Evolutionary conservation across 176 grass and related monocot species (phyloP).

Genomic region (Rhynchospora tenuis): DNA sequence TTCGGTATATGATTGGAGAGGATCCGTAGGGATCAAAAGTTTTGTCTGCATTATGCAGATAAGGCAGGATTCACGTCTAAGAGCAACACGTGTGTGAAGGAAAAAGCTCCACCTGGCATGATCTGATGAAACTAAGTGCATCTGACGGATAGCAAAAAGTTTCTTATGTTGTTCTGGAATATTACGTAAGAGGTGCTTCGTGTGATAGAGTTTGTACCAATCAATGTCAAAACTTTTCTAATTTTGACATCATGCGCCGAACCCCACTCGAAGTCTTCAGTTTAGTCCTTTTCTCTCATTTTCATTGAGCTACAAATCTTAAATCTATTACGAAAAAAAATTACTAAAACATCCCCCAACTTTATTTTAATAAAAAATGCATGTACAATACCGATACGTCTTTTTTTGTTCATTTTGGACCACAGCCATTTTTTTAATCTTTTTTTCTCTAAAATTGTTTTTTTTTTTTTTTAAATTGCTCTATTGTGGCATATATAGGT

Average conservation of each 20-base stretch:
- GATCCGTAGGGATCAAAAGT: background rate
- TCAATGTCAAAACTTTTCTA: background rate
- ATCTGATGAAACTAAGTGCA: background rate
- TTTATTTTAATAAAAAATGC: too few relatives aligned
- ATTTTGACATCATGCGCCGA: background rate
- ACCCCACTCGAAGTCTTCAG: too few relatives aligned
- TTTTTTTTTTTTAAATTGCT: too few relatives aligned
- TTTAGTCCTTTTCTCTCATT: too few relatives aligned
- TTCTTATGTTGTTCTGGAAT: background rate
- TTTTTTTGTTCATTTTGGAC: too few relatives aligned
- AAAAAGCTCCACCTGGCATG: background rate
- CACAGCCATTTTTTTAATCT: too few relatives aligned
- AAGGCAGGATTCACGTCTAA: background rate
- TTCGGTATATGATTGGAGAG: background rate
- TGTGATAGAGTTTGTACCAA: background rate
- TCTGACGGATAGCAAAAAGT: background rate
- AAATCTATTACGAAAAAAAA: too few relatives aligned
- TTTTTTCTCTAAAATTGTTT: too few relatives aligned
- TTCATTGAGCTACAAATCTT: too few relatives aligned
- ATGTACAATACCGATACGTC: too few relatives aligned
- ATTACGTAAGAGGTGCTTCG: background rate
- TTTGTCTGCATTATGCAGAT: background rate
- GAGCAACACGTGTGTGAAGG: background rate
- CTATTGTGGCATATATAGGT: too few relatives aligned
- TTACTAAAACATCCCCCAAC: too few relatives aligned